Conservation (phyloP, 208 protist genomes). For the Plasmodiophora brassicae region DNA sequence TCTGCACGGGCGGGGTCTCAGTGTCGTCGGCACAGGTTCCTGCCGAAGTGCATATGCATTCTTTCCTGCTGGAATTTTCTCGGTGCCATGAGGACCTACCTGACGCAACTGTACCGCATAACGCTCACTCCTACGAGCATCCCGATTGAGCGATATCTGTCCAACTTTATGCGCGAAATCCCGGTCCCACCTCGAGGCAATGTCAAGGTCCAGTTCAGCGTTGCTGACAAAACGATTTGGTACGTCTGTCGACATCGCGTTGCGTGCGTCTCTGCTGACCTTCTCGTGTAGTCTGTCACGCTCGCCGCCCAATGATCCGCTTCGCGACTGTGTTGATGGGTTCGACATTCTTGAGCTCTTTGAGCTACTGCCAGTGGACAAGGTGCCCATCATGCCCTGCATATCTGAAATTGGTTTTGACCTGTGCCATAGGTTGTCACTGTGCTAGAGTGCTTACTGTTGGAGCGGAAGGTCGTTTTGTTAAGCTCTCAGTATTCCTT, state of each 20-base stretch:
- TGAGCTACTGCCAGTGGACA: not conserved
- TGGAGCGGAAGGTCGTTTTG: constrained; percentile 37
- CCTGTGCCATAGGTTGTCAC: constrained; percentile 3
- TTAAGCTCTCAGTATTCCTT: constrained; percentile 40
- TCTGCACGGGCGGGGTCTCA: not conserved
- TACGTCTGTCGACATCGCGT: not conserved
- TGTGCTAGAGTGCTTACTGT: constrained; percentile 16
- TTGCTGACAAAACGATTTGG: constrained; percentile 36
- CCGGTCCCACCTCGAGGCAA: constrained; percentile 13
- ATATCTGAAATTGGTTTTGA: not conserved
- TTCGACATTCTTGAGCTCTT: constrained; percentile 26
- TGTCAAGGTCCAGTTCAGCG: not conserved
- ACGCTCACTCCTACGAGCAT: constrained; percentile 16
- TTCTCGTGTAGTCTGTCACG: not conserved
- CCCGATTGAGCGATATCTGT: constrained; percentile 7
- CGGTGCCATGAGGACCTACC: not conserved
- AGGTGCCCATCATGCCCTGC: not conserved
- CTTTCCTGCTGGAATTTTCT: constrained; percentile 6
- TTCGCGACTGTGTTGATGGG: not conserved
- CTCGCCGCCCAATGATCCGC: not conserved
- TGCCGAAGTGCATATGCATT: constrained; percentile 33
- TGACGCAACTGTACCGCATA: constrained; percentile 31
- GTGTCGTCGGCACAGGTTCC: not conserved
- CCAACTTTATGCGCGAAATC: constrained; percentile 18
- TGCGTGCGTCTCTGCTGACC: not conserved